phyloP scores from a whole-genome alignment of 257 asterid species.

The Craterostigma plantagineum region DNA sequence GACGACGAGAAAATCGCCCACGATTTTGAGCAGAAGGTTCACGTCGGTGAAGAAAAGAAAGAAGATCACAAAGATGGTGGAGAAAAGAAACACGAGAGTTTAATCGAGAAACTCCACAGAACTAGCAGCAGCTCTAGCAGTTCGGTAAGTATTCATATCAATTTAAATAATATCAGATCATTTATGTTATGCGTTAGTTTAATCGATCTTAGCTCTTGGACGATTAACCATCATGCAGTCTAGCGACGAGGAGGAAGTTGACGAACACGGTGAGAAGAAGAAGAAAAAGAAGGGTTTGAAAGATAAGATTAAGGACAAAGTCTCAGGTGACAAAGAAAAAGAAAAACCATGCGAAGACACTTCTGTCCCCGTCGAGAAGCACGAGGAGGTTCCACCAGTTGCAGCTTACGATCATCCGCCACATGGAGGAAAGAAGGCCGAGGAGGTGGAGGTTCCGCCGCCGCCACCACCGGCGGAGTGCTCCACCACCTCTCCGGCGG shows the following conservation, averaged over 20 bases:
- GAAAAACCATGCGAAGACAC: slow-evolving; percentile 7
- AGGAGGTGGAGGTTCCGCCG: slow-evolving; percentile 18
- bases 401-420: slow-evolving; percentile 46
- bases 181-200: no score
- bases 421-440: slow-evolving; percentile 55
- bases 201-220: no score
- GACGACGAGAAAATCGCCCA: slow-evolving; percentile 24
- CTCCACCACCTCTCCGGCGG: no score
- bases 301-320: slow-evolving; percentile 38
- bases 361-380: slow-evolving; percentile 10
- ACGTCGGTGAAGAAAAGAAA: slow-evolving; percentile 24
- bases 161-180: no score
- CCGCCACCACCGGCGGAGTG: slow-evolving; percentile 20
- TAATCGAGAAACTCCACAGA: slow-evolving; percentile 40
- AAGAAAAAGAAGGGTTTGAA: slow-evolving; percentile 70
- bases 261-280: slow-evolving; percentile 37
- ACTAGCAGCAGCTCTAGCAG: slow-evolving; percentile 56
- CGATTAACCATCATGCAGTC: slow-evolving; percentile 52
- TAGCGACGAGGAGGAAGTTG: slow-evolving; percentile 61
- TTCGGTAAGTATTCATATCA: slow-evolving; percentile 33
- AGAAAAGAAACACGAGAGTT: slow-evolving; percentile 26
- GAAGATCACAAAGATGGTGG: slow-evolving; percentile 16
- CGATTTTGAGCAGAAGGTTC: slow-evolving; percentile 41
- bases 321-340: slow-evolving; percentile 24
- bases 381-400: slow-evolving; percentile 24